These are phyloP conservation scores for Aspergillus caelatus DNA, from an alignment of 2,329 filamentous ascomycete species.

Conservation along the genomic window DNA sequence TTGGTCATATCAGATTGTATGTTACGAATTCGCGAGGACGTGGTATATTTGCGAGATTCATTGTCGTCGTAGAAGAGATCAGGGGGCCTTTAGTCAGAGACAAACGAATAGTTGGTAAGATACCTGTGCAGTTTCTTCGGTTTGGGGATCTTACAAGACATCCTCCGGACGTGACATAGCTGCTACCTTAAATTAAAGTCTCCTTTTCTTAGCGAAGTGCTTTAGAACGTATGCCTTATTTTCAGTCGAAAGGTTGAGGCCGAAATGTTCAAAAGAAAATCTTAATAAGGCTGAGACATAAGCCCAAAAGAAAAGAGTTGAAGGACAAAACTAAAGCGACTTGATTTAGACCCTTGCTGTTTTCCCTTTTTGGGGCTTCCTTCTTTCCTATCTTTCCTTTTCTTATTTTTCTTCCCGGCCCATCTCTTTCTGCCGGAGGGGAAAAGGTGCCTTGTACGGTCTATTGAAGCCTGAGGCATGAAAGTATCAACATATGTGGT, in stretches of 20 bases:
- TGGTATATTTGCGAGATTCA: conserved; percentile 97
- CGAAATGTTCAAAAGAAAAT: neutral
- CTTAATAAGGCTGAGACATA: neutral
- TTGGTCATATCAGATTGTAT: conserved; percentile 95
- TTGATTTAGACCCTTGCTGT: neutral
- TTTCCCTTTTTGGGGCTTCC: neutral
- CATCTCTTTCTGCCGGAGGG: neutral
- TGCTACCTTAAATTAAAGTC: conserved; percentile 25
- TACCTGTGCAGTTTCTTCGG: neutral
- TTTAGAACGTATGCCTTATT: neutral
- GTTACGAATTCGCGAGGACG: conserved; percentile 89
- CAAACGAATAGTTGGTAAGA: neutral
- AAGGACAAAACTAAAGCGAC: neutral
- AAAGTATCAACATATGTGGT: neutral
- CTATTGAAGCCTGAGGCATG: conserved; percentile 15
- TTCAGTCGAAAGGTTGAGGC: neutral
- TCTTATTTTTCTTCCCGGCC: neutral
- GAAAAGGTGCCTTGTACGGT: neutral
- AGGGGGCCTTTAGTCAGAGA: conserved; percentile 66
- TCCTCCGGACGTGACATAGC: conserved; percentile 97
- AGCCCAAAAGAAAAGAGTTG: neutral
- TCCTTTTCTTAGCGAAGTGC: neutral
- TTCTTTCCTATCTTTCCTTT: neutral
- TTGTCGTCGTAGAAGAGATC: conserved; percentile 97
- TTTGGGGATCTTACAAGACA: conserved; percentile 67